Conservation (phyloP, 1,284 basidiomycete species). For the Retiboletus fuscus region DNA sequence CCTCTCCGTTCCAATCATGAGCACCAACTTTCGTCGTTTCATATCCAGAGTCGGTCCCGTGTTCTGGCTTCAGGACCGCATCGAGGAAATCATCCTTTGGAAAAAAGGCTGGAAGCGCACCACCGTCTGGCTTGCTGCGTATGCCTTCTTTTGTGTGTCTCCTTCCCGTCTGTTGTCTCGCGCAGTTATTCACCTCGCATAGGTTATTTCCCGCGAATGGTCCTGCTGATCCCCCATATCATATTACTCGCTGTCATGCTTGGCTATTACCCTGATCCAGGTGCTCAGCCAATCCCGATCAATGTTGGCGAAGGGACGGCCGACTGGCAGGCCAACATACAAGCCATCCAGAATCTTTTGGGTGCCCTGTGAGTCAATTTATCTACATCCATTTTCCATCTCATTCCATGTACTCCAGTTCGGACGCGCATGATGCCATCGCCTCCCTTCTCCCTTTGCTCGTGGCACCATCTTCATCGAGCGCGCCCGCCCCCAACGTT, state of each 20-base stretch:
- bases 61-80: conserved; percentile 82
- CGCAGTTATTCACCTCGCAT: not conserved
- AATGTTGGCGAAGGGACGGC: conserved; percentile 64
- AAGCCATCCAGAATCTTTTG: conserved; percentile 86
- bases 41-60: conserved; percentile 73
- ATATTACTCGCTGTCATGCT: conserved; percentile 68
- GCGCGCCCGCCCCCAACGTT: too few species aligned
- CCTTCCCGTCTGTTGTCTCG: conserved; percentile 11
- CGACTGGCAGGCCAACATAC: conserved; percentile 82
- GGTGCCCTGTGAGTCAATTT: conserved; percentile 66
- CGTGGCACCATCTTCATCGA: too few species aligned
- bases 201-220: conserved; percentile 77
- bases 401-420: conserved; percentile 49
- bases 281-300: conserved; percentile 52
- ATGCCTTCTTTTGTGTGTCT: conserved; percentile 76
- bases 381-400: not conserved
- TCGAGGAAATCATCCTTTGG: conserved; percentile 82
- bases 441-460: too few species aligned
- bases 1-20: conserved; percentile 76
- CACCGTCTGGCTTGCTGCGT: conserved; percentile 71
- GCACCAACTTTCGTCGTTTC: conserved; percentile 79
- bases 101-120: conserved; percentile 75
- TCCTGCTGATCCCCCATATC: conserved; percentile 73
- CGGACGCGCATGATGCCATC: conserved; percentile 63
- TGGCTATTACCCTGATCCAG: conserved; percentile 61